Evolutionary conservation across 805 yeast genomes (phyloP), one percentile per base, ranked within the genome.

Genomic region (Yarrowia alimentaria): DNA sequence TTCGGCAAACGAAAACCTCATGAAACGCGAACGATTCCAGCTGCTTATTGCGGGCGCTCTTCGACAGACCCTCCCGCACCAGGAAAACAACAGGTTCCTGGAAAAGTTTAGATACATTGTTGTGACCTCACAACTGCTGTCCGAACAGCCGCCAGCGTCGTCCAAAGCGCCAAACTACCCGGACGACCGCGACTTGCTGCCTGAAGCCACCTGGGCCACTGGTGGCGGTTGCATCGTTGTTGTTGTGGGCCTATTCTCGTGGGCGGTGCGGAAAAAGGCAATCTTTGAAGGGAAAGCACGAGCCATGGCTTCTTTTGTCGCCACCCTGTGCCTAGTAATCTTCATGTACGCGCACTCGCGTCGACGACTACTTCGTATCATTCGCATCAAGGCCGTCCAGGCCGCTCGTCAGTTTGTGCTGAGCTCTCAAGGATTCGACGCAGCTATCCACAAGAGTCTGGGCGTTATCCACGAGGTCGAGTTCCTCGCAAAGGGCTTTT

Each of bases 41-140:
- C 33, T 40, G 11, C 38, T 62, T 30, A 21, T 65, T 2, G 53
- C 60, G 10, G 53, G 38, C 16, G 65, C 68, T 5, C 51, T 66
- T 19, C 53, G 55, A 38, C 53, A 63, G 28, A 49, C 42, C 10
- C 58, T 66, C 4, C 54, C 57, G 2, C 31, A 30, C 7, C 54
- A 43, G 14, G 73, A 69, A 52, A 64, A 61, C 12, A 33, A 54
- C 19, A 53, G 60, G 34, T 78, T 77, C 56, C 55, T 68, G 20
- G 83, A 79, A 52, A 77, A 77, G 55, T 75, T 77, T 55, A 69
- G 77, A 37, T 79, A 77, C 58, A 61, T 68, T 3, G 60, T 78
- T 2, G 69, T 78, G 5, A 71, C 79, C 4, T 74, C 79, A 6
- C 75, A 71, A 50, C 61, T 78, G 14, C 59, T 78, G 25, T 73